Evolutionary conservation across 805 yeast genomes (phyloP).

Genomic region (Candida lessepsii): DNA sequence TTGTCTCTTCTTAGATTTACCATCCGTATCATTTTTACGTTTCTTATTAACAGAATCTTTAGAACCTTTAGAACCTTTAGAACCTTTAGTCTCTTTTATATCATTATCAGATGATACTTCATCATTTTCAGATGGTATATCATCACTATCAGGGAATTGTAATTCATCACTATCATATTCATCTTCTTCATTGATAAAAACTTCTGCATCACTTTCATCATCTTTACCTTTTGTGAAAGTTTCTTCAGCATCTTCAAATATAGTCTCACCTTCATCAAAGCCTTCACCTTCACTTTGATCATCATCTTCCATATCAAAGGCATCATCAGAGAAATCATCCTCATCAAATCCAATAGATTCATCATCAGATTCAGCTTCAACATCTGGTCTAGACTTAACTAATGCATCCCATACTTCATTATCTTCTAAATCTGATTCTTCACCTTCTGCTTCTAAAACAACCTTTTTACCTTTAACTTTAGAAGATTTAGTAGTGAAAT

Average conservation of each 20-base stretch:
- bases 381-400: constrained; percentile 70
- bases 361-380: constrained; percentile 47
- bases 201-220: constrained; percentile 11
- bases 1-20: constrained; percentile 40
- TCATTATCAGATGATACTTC: too few species aligned
- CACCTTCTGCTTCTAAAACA: constrained; percentile 32
- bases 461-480: constrained; percentile 27
- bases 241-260: constrained; percentile 20
- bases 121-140: constrained; percentile 1
- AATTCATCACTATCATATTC: constrained; percentile 25
- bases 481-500: constrained; percentile 62
- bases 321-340: constrained; percentile 36
- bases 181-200: constrained; percentile 34
- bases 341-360: constrained; percentile 42
- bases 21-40: constrained; percentile 25
- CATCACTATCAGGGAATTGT: constrained; percentile 9
- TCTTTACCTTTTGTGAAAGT: constrained; percentile 4
- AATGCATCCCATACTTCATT: constrained; percentile 81
- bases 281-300: constrained; percentile 10
- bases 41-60: too few species aligned
- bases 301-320: constrained; percentile 32
- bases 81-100: too few species aligned
- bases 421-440: constrained; percentile 26
- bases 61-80: too few species aligned
- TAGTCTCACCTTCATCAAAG: constrained; percentile 4